Evolutionary conservation across 768 basidiomycete species (phyloP).

Genomic region (Paxillus ammoniavirescens): DNA sequence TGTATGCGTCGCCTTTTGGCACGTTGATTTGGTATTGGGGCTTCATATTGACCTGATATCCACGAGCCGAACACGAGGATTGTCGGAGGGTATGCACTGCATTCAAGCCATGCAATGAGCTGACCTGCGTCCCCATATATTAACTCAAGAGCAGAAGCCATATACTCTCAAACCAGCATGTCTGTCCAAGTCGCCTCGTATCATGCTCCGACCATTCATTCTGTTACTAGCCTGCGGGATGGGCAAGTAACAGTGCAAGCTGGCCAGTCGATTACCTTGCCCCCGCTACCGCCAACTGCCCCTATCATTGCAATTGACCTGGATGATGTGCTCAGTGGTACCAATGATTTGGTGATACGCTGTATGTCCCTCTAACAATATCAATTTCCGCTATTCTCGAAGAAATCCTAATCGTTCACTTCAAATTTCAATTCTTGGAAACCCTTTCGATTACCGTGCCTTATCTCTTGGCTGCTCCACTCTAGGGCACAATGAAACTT

Average conservation of each 20-base stretch:
- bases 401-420: neutral
- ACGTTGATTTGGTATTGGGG: neutral
- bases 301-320: slow-evolving; percentile 59
- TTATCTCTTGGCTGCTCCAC: neutral
- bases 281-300: slow-evolving; percentile 17
- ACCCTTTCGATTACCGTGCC: neutral
- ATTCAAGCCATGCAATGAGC: neutral
- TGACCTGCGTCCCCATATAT: neutral
- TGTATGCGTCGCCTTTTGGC: neutral
- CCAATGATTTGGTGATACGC: slow-evolving; percentile 48
- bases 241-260: neutral
- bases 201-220: neutral
- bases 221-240: neutral
- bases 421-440: no score
- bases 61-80: neutral
- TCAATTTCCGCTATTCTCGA: neutral
- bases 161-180: neutral
- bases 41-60: neutral
- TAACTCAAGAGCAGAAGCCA: neutral
- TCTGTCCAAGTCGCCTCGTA: neutral
- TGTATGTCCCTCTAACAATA: slow-evolving; percentile 38
- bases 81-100: neutral
- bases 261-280: neutral
- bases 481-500: slow-evolving; percentile 60
- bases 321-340: slow-evolving; percentile 61